phyloP scores from a whole-genome alignment of 2,329 filamentous ascomycete species.

The Ophiosphaerella herpotricha region DNA sequence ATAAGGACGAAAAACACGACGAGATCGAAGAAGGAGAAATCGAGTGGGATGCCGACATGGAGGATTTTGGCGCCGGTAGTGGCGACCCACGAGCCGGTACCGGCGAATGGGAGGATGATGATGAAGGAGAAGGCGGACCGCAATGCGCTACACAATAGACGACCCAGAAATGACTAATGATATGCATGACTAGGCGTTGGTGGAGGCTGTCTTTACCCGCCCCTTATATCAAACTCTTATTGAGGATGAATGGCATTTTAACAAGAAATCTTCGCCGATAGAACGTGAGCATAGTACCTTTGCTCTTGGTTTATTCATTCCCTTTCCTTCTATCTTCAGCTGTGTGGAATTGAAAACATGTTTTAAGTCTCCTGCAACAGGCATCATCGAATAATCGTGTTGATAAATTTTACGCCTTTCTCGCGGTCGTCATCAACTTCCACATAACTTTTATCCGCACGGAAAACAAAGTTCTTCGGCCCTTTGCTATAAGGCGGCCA shows the following conservation, averaged over 20 bases:
- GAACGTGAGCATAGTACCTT: too few relatives aligned
- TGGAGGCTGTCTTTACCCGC: conserved; percentile 10
- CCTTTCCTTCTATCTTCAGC: too few relatives aligned
- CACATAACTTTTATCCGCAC: conserved; percentile 31
- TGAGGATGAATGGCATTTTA: too few relatives aligned
- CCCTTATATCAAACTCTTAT: too few relatives aligned
- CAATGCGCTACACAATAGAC: conserved; percentile 75
- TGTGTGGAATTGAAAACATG: too few relatives aligned
- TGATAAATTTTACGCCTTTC: conserved; percentile 30
- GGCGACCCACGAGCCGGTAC: conserved; percentile 68
- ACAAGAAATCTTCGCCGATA: too few relatives aligned
- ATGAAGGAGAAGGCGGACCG: conserved; percentile 62
- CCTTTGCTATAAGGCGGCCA: conserved; percentile 29
- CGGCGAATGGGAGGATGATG: conserved; percentile 73
- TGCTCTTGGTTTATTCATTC: too few relatives aligned
- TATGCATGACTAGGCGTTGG: conserved; percentile 31
- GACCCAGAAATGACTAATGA: conserved; percentile 16
- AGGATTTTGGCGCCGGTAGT: conserved; percentile 77
- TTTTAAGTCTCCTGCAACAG: background rate
- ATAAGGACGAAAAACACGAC: conserved; percentile 64
- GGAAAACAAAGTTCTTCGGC: conserved; percentile 34
- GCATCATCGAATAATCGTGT: conserved; percentile 23
- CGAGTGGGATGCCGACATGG: conserved; percentile 79
- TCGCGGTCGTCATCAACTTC: conserved; percentile 27
- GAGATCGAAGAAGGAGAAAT: conserved; percentile 85